Base-by-base conservation (phyloP, 140 eudicot genomes). In the Cichorium intybus region DNA sequence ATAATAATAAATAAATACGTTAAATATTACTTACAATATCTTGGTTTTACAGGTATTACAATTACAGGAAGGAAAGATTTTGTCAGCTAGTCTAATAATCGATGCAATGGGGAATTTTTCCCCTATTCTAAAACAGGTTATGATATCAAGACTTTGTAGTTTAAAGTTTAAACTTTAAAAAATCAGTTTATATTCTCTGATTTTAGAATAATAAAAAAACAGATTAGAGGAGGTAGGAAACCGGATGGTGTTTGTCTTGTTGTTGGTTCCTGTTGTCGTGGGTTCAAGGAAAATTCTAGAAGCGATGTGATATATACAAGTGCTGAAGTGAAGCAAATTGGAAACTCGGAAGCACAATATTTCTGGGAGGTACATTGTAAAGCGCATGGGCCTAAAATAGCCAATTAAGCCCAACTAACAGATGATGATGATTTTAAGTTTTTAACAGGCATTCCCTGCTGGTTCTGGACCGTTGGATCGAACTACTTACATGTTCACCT, bases 51-150 rank as follows among this genome's bases (percentile, higher is more conserved):
- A 93, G 97, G 87, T 85, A 29, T 59, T 94, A 79, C 79, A 89
- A 82, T 65, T 84, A 58, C 72, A 58, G 46, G 86, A 80, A 29
- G 95, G 88, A 27, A 89, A 78, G 83, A 74, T 64, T 67, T 66
- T 94, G 53, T 86, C 89, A 53, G 84, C 99, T 46, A 82, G 81
- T 50, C 95, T 94, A 43, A 46, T 94, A 63, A 84, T 94, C 59
- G 99, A 94, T 72, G 99, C 99, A 41, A 94, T 94, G 97, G 99
- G 99, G 9, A 94, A 94, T 45, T 94, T 94, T 82, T 94, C 99
- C 14, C 99, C 97, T 2, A 71, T 94, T 14, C 88, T 89, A 43
- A 86, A 78, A 75, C 99, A 94, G 89, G 99, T 88, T 51, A 70
- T 68, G 47, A 22, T 71, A 39, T 47, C 27, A 48, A 62, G 7